Evolutionary conservation across 1,139 yeast species (phyloP).

Genomic region (Debaryomyces udenii): DNA sequence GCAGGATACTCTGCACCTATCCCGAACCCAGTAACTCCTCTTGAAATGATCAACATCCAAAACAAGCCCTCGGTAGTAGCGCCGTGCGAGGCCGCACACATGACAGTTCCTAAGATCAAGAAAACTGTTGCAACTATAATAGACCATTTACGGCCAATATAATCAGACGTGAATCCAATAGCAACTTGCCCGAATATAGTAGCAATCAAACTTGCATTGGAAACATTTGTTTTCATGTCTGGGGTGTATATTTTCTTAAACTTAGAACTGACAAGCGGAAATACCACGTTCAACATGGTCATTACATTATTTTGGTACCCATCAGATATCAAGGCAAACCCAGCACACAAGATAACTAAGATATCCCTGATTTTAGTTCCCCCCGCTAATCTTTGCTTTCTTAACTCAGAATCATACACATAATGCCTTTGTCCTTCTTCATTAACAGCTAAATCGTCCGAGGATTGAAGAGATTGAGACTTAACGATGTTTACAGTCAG

Average conservation of each 20-base stretch:
- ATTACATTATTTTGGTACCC: slow-evolving; percentile 57
- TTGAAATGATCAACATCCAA: slow-evolving; percentile 71
- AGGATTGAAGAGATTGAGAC: slow-evolving; percentile 4
- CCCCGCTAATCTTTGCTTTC: slow-evolving; percentile 33
- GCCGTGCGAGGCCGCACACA: slow-evolving; percentile 57
- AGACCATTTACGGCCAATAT: slow-evolving; percentile 51
- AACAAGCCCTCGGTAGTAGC: slow-evolving; percentile 47
- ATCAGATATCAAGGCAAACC: slow-evolving; percentile 55
- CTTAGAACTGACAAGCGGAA: slow-evolving; percentile 33
- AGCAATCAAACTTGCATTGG: slow-evolving; percentile 53
- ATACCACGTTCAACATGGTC: slow-evolving; percentile 47
- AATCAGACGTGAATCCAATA: slow-evolving; percentile 49
- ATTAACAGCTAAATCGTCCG: slow-evolving; percentile 1
- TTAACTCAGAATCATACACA: slow-evolving; percentile 37
- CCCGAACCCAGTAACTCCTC: slow-evolving; percentile 76
- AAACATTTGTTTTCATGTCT: slow-evolving; percentile 47
- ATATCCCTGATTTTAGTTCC: slow-evolving; percentile 35
- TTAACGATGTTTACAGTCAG: slow-evolving; percentile 4
- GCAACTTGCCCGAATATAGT: slow-evolving; percentile 53
- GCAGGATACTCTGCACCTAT: slow-evolving; percentile 81
- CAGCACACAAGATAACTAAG: slow-evolving; percentile 46
- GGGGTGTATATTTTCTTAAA: slow-evolving; percentile 27
- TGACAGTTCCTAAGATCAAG: slow-evolving; percentile 45
- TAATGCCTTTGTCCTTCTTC: slow-evolving; percentile 19
- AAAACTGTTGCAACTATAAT: slow-evolving; percentile 49